phyloP scores from a whole-genome alignment of 176 grass and related monocot species.

The Pontederia crassipes region DNA sequence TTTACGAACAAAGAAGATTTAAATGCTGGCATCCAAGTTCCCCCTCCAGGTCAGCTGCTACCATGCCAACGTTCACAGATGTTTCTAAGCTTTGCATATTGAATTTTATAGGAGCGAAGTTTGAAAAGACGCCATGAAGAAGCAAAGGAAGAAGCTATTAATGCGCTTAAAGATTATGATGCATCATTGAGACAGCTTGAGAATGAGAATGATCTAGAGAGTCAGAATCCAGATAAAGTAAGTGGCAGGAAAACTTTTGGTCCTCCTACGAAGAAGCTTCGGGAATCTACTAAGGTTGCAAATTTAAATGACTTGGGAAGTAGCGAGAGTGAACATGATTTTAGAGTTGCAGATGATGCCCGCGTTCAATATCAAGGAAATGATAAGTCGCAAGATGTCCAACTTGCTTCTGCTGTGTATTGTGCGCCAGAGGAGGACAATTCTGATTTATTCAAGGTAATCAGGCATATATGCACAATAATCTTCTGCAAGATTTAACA shows the following conservation, averaged over 20 bases:
- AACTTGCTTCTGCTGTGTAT: conserved; percentile 41
- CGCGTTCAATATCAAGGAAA: conserved; percentile 29
- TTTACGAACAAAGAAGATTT: no score
- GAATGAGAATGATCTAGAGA: conserved; percentile 34
- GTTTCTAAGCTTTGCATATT: conserved; percentile 6
- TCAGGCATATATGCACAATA: background rate
- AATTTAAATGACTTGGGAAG: conserved; percentile 30
- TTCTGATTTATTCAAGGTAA: conserved; percentile 50
- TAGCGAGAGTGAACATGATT: conserved; percentile 62
- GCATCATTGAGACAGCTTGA: conserved; percentile 67
- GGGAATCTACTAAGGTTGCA: conserved; percentile 37
- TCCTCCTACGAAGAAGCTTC: conserved; percentile 32
- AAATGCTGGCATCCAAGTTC: no score
- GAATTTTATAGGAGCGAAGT: conserved; percentile 50
- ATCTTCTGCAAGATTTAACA: background rate
- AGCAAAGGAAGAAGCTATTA: conserved; percentile 56
- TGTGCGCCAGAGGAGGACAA: conserved; percentile 32
- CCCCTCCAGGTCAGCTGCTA: no score
- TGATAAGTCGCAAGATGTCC: conserved; percentile 29
- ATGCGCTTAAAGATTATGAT: conserved; percentile 72
- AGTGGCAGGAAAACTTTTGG: conserved; percentile 68
- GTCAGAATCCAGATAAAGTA: conserved; percentile 40
- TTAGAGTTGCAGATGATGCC: conserved; percentile 23
- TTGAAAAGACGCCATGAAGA: conserved; percentile 70
- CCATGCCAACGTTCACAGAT: no score